A percentile compares a stretch with the other conserved stretches of the same genome.
Evolutionary conservation across 2,329 filamentous ascomycete species (phyloP).

Genomic region (Trichoderma sp.): DNA sequence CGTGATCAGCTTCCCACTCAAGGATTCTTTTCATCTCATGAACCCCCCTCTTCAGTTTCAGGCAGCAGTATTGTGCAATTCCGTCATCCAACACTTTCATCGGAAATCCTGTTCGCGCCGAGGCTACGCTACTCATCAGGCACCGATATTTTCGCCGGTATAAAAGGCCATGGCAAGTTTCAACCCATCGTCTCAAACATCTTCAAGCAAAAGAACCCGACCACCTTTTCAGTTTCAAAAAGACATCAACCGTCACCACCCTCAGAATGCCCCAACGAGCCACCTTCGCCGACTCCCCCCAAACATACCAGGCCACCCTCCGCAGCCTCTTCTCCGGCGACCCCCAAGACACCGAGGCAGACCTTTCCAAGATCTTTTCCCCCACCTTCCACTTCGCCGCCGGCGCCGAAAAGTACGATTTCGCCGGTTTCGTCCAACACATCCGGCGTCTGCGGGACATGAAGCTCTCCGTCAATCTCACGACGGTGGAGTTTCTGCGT

Average conservation of each 20-base stretch:
- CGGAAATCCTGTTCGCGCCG: neutral
- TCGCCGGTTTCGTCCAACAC: conserved; percentile 26
- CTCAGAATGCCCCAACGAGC: neutral
- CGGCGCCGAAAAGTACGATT: conserved; percentile 15
- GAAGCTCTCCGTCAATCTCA: conserved; percentile 21
- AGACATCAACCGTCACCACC: too few relatives aligned
- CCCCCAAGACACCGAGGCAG: conserved; percentile 23
- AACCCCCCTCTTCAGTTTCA: neutral
- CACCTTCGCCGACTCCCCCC: conserved; percentile 25
- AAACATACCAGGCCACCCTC: conserved; percentile 27
- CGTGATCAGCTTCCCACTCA: too few relatives aligned
- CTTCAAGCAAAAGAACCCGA: neutral
- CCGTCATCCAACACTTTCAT: neutral
- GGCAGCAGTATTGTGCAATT: neutral
- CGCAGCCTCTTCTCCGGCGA: conserved; percentile 27
- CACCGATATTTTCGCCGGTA: conserved; percentile 6
- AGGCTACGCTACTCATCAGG: conserved; percentile 1
- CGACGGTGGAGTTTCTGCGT: conserved; percentile 26
- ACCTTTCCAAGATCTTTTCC: conserved; percentile 23
- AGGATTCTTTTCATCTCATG: neutral
- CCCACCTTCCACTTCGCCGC: conserved; percentile 17
- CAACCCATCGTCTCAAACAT: neutral
- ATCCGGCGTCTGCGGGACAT: conserved; percentile 27
- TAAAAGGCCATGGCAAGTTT: neutral
- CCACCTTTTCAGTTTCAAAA: neutral